These are phyloP conservation scores for Actinomucor elegans DNA, from an alignment of 371 early-diverging fungal species.

Conservation along the genomic window DNA sequence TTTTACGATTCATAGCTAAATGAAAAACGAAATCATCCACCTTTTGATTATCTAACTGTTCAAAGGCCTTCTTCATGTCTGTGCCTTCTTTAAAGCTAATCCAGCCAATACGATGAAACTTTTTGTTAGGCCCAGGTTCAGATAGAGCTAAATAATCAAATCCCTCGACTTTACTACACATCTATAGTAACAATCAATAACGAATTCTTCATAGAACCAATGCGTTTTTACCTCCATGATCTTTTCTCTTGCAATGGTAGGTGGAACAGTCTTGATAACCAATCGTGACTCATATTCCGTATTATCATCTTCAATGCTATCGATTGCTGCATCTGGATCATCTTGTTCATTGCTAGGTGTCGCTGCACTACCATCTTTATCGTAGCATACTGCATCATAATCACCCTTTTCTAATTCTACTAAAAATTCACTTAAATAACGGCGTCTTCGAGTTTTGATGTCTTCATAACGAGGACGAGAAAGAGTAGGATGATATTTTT, in stretches of 20 bases:
- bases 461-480: conserved; percentile 58
- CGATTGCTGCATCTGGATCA: background rate
- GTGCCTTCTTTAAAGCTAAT: conserved; percentile 83
- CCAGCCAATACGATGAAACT: conserved; percentile 92
- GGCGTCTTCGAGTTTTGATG: conserved; percentile 51
- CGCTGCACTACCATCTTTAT: conserved; percentile 32
- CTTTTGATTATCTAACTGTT: conserved; percentile 61
- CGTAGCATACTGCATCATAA: conserved; percentile 71
- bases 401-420: conserved; percentile 67
- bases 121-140: conserved; percentile 83
- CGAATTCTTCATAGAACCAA: background rate
- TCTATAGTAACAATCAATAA: conserved; percentile 32
- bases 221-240: conserved; percentile 73
- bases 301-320: conserved; percentile 25
- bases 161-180: conserved; percentile 70
- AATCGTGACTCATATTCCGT: conserved; percentile 57
- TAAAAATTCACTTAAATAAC: conserved; percentile 62
- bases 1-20: conserved; percentile 65
- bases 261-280: conserved; percentile 83
- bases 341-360: background rate
- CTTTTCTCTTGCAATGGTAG: conserved; percentile 69
- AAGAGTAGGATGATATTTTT: conserved; percentile 83
- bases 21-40: conserved; percentile 79
- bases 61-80: conserved; percentile 73
- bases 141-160: conserved; percentile 85